Conservation (phyloP, 164 flowering plant species). For the Liquidambar formosana region DNA sequence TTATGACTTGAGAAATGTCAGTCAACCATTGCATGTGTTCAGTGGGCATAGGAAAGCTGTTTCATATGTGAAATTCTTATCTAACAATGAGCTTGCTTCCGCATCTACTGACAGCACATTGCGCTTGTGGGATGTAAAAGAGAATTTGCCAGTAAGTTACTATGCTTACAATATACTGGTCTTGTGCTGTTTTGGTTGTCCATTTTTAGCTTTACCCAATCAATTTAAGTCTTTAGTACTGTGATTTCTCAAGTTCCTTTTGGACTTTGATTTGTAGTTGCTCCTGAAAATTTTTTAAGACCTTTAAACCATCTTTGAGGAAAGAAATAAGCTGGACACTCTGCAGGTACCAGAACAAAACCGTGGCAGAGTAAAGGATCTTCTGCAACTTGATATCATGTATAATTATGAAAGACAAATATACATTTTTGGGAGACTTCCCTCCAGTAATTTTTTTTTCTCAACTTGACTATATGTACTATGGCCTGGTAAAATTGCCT, state of each 20-base stretch:
- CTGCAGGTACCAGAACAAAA: no score
- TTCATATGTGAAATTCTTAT: constrained; percentile 86
- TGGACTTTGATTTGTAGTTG: no score
- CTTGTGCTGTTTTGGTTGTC: neutral
- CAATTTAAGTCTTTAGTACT: neutral
- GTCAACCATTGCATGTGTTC: constrained; percentile 71
- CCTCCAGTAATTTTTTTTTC: no score
- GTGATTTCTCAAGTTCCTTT: neutral
- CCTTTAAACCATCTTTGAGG: no score
- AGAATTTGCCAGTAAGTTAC: constrained; percentile 60
- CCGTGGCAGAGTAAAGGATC: no score
- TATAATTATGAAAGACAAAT: no score
- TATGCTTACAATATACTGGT: neutral
- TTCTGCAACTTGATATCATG: no score
- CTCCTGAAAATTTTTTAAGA: no score
- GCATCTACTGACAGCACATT: constrained; percentile 95
- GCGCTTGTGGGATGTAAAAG: constrained; percentile 89
- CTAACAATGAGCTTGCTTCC: constrained; percentile 80
- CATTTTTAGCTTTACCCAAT: neutral
- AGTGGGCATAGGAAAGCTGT: constrained; percentile 85
- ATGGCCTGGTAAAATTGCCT: no score
- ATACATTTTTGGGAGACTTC: no score
- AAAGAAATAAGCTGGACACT: no score
- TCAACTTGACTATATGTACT: no score
- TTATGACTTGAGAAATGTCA: constrained; percentile 78